Evolutionary conservation across 129 eudicot species (phyloP).

Genomic region (Chrysanthemum makinoi): DNA sequence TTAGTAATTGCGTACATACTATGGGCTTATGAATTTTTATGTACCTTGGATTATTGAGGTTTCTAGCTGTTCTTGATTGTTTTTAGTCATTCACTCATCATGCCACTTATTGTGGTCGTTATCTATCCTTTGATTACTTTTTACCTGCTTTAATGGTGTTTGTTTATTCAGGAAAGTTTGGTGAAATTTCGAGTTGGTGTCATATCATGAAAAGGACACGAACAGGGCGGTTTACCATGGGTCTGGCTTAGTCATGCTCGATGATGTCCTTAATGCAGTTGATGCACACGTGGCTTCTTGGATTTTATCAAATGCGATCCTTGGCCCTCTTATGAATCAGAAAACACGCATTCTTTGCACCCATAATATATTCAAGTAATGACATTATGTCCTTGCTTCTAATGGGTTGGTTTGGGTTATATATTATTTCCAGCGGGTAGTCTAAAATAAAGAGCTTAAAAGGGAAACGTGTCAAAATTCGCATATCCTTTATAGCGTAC

Average conservation of each 20-base stretch:
- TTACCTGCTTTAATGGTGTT: too few species aligned
- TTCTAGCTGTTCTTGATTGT: too few species aligned
- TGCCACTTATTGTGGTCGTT: too few species aligned
- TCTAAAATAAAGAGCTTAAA: neutral
- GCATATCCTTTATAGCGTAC: neutral
- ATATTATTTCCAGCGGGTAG: neutral
- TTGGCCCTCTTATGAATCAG: slow-evolving; percentile 69
- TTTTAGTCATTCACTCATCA: too few species aligned
- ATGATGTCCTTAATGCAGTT: slow-evolving; percentile 96
- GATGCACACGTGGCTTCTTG: slow-evolving; percentile 89
- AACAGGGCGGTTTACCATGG: slow-evolving; percentile 79
- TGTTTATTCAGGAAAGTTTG: too few species aligned
- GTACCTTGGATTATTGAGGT: too few species aligned
- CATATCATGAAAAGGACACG: neutral
- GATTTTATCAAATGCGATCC: slow-evolving; percentile 70
- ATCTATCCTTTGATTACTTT: too few species aligned
- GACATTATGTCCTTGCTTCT: slow-evolving; percentile 6
- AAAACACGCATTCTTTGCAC: slow-evolving; percentile 85
- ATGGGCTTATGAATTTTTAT: too few species aligned
- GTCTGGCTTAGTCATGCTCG: slow-evolving; percentile 68
- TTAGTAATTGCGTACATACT: too few species aligned
- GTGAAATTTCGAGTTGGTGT: too few species aligned
- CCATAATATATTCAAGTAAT: slow-evolving; percentile 69
- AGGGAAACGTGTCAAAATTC: neutral
- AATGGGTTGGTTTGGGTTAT: too few species aligned